Evolutionary conservation across 208 protist genomes (phyloP).

Genomic region (Sergeia podlipaevii): DNA sequence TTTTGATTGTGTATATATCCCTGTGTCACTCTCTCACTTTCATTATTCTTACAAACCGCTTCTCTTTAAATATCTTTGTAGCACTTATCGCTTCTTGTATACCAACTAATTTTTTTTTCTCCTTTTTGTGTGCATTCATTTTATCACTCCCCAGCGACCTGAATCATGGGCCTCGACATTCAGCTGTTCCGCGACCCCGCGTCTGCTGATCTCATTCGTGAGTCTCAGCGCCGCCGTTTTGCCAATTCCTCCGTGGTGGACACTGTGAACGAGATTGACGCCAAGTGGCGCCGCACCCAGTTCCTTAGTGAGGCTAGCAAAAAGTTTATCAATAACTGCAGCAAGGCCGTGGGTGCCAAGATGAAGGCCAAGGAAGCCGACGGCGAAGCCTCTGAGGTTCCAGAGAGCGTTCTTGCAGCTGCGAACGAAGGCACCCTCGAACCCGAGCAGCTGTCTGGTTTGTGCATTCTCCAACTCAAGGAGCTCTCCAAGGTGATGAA

Average conservation of each 20-base stretch:
- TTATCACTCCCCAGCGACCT: neutral
- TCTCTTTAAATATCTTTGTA: too few relatives aligned
- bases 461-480: conserved; percentile 91
- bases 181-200: conserved; percentile 94
- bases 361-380: conserved; percentile 93
- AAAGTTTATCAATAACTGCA: conserved; percentile 87
- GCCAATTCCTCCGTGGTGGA: conserved; percentile 90
- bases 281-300: conserved; percentile 87
- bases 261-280: conserved; percentile 89
- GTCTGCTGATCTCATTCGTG: conserved; percentile 91
- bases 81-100: neutral
- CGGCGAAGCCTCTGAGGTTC: conserved; percentile 64
- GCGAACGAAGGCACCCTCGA: conserved; percentile 53
- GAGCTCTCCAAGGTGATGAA: conserved; percentile 79
- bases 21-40: too few relatives aligned
- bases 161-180: conserved; percentile 95
- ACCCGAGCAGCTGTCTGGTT: conserved; percentile 41
- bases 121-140: conserved; percentile 4
- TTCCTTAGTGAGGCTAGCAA: conserved; percentile 83
- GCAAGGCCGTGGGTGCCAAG: conserved; percentile 85
- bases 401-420: conserved; percentile 41
- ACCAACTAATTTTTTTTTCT: conserved; percentile 4
- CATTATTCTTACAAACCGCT: too few relatives aligned
- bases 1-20: too few relatives aligned
- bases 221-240: conserved; percentile 95